These are phyloP conservation scores for Pharus latifolius DNA, from an alignment of 176 grass and related monocot genomes.

Conservation along the genomic window DNA sequence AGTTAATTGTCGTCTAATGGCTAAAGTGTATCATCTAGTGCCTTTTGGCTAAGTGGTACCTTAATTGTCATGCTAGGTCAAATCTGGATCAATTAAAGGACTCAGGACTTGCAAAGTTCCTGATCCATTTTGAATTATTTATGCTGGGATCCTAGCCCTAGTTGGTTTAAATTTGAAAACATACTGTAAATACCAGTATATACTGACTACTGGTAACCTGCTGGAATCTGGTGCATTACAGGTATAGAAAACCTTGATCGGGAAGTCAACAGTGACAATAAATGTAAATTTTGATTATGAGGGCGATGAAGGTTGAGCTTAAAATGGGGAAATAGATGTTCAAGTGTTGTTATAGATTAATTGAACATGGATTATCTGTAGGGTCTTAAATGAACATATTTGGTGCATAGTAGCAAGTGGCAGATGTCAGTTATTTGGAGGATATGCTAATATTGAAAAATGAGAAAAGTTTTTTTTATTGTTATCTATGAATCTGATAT, in stretches of 20 bases:
- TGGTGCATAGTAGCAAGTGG: not conserved
- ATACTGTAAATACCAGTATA: not conserved
- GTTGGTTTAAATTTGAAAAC: not conserved
- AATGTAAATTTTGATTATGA: not conserved
- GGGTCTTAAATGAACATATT: not conserved
- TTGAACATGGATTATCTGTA: not conserved
- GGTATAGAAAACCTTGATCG: not conserved
- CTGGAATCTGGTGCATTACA: not conserved
- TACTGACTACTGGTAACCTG: not conserved
- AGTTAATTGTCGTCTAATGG: not conserved
- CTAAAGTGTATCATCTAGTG: not conserved
- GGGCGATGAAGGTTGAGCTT: not conserved
- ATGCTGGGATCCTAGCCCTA: not conserved
- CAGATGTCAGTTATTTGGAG: not conserved
- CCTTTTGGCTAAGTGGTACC: not conserved
- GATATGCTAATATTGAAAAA: not conserved
- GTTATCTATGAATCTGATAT: no score
- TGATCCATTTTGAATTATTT: not conserved
- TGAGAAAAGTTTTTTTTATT: no score
- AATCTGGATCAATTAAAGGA: not conserved
- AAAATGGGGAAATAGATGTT: not conserved
- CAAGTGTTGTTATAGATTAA: not conserved
- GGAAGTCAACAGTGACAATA: not conserved
- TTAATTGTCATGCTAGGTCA: not conserved
- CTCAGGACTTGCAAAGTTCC: not conserved